Evolutionary conservation across 2,329 filamentous ascomycete genomes (phyloP).

Genomic region (Scedosporium dehoogii): DNA sequence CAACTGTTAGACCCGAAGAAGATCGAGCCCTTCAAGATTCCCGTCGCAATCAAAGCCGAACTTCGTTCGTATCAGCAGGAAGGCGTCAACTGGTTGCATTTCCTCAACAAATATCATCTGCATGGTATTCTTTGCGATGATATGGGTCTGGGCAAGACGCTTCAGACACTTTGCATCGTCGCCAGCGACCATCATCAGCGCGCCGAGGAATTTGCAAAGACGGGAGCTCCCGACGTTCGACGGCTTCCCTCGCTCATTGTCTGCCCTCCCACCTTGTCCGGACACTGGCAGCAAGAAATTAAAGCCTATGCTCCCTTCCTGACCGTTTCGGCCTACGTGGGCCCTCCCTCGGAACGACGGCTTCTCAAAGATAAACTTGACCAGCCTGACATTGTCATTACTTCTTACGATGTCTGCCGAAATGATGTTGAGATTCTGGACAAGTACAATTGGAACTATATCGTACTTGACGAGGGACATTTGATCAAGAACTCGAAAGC

Average conservation of each 20-base stretch:
- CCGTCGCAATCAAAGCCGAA: conserved; percentile 93
- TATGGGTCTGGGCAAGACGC: conserved; percentile 96
- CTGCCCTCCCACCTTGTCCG: conserved; percentile 89
- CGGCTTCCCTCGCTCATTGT: conserved; percentile 86
- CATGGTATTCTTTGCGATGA: conserved; percentile 98
- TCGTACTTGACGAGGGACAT: conserved; percentile 93
- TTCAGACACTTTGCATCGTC: conserved; percentile 96
- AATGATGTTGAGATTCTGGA: conserved; percentile 85
- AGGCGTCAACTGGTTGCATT: conserved; percentile 96
- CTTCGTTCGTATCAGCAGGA: conserved; percentile 97
- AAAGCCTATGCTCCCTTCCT: conserved; percentile 93
- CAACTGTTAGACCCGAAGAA: conserved; percentile 96
- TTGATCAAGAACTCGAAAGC: conserved; percentile 98
- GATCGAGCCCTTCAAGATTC: conserved; percentile 86
- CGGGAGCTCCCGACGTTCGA: conserved; percentile 65
- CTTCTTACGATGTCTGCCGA: conserved; percentile 94
- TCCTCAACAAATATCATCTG: conserved; percentile 94
- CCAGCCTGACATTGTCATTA: conserved; percentile 85
- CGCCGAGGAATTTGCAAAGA: conserved; percentile 80
- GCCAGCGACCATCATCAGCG: conserved; percentile 94
- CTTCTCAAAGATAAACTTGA: conserved; percentile 59
- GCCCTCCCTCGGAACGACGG: conserved; percentile 71
- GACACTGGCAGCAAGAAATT: conserved; percentile 98
- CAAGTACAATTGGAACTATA: conserved; percentile 90
- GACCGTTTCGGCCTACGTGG: conserved; percentile 80